These are phyloP conservation scores for Trypanosoma theileri DNA, from an alignment of 208 protist species.

Conservation along the genomic window DNA sequence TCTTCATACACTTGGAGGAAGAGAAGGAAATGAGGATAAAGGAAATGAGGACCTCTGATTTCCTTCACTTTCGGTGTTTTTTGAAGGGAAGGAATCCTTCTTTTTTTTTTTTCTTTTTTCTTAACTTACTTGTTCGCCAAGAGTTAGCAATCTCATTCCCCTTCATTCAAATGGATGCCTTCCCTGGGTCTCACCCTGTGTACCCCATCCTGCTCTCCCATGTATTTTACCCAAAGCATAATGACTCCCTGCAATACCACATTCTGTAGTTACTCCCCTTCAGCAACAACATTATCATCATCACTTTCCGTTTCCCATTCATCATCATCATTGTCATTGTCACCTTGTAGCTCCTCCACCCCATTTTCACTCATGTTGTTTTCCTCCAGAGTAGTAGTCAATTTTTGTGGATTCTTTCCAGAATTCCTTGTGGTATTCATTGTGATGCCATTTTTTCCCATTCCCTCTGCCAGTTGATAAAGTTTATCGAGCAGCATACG, in stretches of 20 bases:
- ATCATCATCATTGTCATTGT: slow-evolving; percentile 3
- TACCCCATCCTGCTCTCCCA: no score
- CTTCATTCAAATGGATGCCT: no score
- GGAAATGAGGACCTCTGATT: not conserved
- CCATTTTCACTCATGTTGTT: not conserved
- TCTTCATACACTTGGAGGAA: not conserved
- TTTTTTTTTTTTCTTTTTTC: not conserved
- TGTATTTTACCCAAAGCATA: no score
- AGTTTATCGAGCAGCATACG: slow-evolving; percentile 32
- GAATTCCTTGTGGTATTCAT: not conserved
- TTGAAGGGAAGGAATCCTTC: not conserved
- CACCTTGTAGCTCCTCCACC: not conserved
- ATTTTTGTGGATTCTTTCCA: not conserved
- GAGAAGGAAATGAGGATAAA: not conserved
- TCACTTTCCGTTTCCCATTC: slow-evolving; percentile 26
- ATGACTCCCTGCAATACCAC: no score
- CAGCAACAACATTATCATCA: slow-evolving; percentile 10
- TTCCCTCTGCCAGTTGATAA: slow-evolving; percentile 13
- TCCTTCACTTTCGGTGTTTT: not conserved
- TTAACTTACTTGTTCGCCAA: no score
- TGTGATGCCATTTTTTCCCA: not conserved
- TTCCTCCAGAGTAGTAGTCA: not conserved
- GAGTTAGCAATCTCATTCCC: no score
- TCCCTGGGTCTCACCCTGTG: no score
- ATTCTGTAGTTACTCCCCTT: slow-evolving; percentile 5